phyloP scores from a whole-genome alignment of 148 eudicot species.

The Chenopodium album region DNA sequence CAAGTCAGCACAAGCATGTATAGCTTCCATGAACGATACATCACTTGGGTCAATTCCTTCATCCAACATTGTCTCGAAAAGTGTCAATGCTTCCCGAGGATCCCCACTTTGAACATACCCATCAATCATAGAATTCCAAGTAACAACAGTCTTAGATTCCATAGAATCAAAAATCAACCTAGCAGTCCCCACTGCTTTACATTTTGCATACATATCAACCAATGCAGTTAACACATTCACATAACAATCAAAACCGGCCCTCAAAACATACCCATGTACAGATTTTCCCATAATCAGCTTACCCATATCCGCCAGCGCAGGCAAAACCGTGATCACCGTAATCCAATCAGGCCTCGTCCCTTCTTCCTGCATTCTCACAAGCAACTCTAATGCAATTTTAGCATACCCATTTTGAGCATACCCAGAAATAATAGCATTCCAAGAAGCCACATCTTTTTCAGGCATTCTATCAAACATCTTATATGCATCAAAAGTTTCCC shows the following conservation, averaged over 20 bases:
- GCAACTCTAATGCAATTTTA: conserved; percentile 52
- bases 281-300: conserved; percentile 43
- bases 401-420: conserved; percentile 72
- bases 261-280: conserved; percentile 62
- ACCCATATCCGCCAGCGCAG: conserved; percentile 57
- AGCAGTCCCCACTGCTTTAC: conserved; percentile 53
- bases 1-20: conserved; percentile 65
- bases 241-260: conserved; percentile 44
- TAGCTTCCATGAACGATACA: conserved; percentile 71
- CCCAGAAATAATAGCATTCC: conserved; percentile 76
- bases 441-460: conserved; percentile 67
- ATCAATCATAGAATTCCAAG: conserved; percentile 88
- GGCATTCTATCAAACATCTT: conserved; percentile 84
- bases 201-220: conserved; percentile 77
- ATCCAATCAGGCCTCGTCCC: conserved; percentile 57
- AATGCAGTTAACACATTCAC: conserved; percentile 75
- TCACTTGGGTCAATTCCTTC: conserved; percentile 65
- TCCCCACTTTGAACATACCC: conserved; percentile 63
- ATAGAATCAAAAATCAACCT: conserved; percentile 59
- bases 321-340: conserved; percentile 56
- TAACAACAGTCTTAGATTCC: conserved; percentile 55
- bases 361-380: conserved; percentile 57
- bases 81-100: conserved; percentile 55
- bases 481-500: conserved; percentile 52
- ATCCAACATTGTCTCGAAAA: conserved; percentile 64